Evolutionary conservation across 2,329 filamentous ascomycete species (phyloP).

Genomic region (Clathrospora elynae): DNA sequence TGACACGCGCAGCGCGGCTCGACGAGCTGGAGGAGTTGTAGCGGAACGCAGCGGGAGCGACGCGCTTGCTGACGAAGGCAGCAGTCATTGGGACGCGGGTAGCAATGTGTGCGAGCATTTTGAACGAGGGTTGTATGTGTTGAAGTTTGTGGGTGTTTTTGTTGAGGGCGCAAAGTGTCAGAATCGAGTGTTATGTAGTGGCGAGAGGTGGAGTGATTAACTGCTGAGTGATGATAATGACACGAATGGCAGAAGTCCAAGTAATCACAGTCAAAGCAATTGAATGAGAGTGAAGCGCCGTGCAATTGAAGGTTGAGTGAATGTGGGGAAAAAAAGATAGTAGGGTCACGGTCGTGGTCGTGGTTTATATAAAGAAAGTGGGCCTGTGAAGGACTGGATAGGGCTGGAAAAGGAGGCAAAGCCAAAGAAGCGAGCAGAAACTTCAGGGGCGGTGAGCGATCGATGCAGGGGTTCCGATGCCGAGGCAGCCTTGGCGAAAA

Average conservation of each 20-base stretch:
- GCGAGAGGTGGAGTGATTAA: slow-evolving; percentile 1
- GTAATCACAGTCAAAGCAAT: slow-evolving; percentile 4
- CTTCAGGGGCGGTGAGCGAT: slow-evolving; percentile 25
- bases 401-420: slow-evolving; percentile 15
- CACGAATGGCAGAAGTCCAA: slow-evolving; percentile 11
- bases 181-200: slow-evolving; percentile 1
- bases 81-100: slow-evolving; percentile 33
- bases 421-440: slow-evolving; percentile 8
- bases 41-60: slow-evolving; percentile 29
- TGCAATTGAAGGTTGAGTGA: slow-evolving; percentile 4
- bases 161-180: not conserved
- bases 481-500: slow-evolving; percentile 2
- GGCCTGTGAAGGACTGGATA: slow-evolving; percentile 1
- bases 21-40: slow-evolving; percentile 39
- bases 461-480: slow-evolving; percentile 15
- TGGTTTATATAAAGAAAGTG: slow-evolving; percentile 25
- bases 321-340: slow-evolving; percentile 11
- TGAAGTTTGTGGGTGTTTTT: not conserved
- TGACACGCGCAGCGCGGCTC: slow-evolving; percentile 31
- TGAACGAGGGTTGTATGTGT: slow-evolving; percentile 6
- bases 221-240: slow-evolving; percentile 1
- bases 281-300: not conserved
- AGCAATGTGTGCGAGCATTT: slow-evolving; percentile 26
- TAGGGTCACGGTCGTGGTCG: slow-evolving; percentile 3
- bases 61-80: slow-evolving; percentile 27